These are phyloP conservation scores for Alternaria tenuissima DNA, from an alignment of 2,329 filamentous ascomycete species.

Conservation along the genomic window DNA sequence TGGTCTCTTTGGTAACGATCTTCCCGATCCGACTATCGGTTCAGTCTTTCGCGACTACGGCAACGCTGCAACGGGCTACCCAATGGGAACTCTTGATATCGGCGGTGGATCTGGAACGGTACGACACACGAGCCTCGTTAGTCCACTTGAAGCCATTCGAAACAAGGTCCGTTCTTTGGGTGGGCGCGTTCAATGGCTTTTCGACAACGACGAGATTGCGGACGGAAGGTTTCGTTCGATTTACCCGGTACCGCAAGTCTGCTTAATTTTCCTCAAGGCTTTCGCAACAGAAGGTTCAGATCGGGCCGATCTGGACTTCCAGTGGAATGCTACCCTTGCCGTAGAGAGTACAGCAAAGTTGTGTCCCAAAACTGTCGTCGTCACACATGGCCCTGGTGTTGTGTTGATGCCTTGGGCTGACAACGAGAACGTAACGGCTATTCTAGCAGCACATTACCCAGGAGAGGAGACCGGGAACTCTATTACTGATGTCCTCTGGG, in stretches of 20 bases:
- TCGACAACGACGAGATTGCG: conserved; percentile 50
- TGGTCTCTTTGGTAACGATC: conserved; percentile 60
- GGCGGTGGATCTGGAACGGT: conserved; percentile 55
- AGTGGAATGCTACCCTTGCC: conserved; percentile 52
- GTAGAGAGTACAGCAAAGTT: conserved; percentile 54
- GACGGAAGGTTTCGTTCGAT: conserved; percentile 31
- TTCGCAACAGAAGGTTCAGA: conserved; percentile 57
- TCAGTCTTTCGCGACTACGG: conserved; percentile 21
- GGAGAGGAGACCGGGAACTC: conserved; percentile 53
- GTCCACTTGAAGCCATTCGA: conserved; percentile 55
- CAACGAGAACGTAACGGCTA: conserved; percentile 52
- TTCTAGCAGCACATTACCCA: conserved; percentile 52
- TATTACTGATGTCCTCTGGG: conserved; percentile 66
- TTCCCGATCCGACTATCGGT: conserved; percentile 60
- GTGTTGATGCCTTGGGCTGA: conserved; percentile 52
- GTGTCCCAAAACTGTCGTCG: conserved; percentile 61
- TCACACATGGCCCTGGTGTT: conserved; percentile 53
- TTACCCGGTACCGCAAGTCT: conserved; percentile 54
- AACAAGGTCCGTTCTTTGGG: conserved; percentile 31
- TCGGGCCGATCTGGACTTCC: conserved; percentile 48
- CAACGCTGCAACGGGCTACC: conserved; percentile 30
- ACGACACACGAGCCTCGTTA: conserved; percentile 50
- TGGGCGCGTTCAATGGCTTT: conserved; percentile 57
- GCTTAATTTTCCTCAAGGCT: conserved; percentile 66
- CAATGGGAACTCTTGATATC: conserved; percentile 55